Evolutionary conservation across 2,329 filamentous ascomycete genomes (phyloP).

Genomic region (Dryadomyces quercivorus): DNA sequence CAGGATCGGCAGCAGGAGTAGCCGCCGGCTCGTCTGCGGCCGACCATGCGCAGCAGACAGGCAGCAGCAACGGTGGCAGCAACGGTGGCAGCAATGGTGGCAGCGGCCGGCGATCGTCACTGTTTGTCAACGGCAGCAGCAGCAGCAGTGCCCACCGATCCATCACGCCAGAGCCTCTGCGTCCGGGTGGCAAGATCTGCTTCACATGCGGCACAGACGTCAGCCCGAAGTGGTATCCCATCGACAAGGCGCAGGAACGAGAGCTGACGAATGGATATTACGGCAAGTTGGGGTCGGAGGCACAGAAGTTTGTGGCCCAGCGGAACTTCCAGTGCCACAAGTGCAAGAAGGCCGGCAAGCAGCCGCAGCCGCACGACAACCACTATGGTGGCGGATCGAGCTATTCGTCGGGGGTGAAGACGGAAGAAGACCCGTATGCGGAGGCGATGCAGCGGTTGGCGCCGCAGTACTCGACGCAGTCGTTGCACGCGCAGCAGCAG

Average conservation of each 20-base stretch:
- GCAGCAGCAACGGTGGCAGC: background rate
- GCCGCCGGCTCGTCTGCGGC: background rate
- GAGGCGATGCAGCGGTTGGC: conserved; percentile 5
- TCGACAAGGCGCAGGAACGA: conserved; percentile 38
- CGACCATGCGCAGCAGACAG: background rate
- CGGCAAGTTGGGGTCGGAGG: conserved; percentile 39
- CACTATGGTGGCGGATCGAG: background rate
- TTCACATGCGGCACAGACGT: conserved; percentile 56
- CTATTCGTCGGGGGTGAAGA: conserved; percentile 7
- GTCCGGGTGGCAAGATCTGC: conserved; percentile 42
- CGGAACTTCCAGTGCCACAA: conserved; percentile 64
- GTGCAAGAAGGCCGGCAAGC: conserved; percentile 46
- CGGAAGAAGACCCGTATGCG: conserved; percentile 9
- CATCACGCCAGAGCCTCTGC: conserved; percentile 15
- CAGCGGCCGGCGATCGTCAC: background rate
- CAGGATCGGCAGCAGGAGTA: conserved; percentile 13
- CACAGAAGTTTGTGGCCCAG: conserved; percentile 46
- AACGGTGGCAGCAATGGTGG: background rate
- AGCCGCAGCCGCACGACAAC: conserved; percentile 23
- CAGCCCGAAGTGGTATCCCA: conserved; percentile 63
- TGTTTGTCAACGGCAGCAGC: background rate
- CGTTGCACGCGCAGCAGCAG: background rate
- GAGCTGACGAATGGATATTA: conserved; percentile 39
- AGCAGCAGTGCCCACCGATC: conserved; percentile 11
- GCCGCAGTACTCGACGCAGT: conserved; percentile 3